Evolutionary conservation across 2,329 filamentous ascomycete species (phyloP).

Genomic region (Fusarium tuaranense): DNA sequence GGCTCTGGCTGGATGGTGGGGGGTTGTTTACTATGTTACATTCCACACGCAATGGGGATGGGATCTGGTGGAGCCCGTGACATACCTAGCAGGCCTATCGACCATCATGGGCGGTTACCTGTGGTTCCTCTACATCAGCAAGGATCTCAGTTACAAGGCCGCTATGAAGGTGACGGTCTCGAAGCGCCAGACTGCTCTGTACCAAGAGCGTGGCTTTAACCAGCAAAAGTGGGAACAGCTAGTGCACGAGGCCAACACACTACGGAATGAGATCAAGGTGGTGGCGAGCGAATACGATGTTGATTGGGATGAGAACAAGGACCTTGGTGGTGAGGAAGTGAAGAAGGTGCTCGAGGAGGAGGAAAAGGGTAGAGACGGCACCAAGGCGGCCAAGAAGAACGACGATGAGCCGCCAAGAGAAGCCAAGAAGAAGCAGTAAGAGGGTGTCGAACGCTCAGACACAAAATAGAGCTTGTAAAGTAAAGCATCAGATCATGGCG

Average conservation of each 20-base stretch:
- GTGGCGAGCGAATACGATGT: slow-evolving; percentile 90
- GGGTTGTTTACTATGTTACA: slow-evolving; percentile 78
- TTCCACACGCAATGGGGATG: slow-evolving; percentile 84
- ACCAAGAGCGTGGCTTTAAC: slow-evolving; percentile 81
- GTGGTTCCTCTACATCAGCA: slow-evolving; percentile 94
- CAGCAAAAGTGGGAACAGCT: slow-evolving; percentile 80
- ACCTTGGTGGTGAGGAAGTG: slow-evolving; percentile 77
- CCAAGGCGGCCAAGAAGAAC: slow-evolving; percentile 53
- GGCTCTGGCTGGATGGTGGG: slow-evolving; percentile 83
- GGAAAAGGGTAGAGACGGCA: slow-evolving; percentile 52
- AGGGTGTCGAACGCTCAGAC: not conserved
- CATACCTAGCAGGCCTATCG: slow-evolving; percentile 87
- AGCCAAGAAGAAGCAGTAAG: slow-evolving; percentile 40
- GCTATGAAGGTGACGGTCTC: slow-evolving; percentile 90
- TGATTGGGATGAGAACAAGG: slow-evolving; percentile 84
- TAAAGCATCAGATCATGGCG: slow-evolving; percentile 32
- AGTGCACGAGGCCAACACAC: slow-evolving; percentile 81
- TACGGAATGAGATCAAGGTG: slow-evolving; percentile 82
- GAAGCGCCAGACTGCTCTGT: slow-evolving; percentile 80
- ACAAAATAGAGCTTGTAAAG: not conserved
- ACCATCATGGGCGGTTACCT: slow-evolving; percentile 91
- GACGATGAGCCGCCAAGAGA: slow-evolving; percentile 44
- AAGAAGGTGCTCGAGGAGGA: slow-evolving; percentile 68
- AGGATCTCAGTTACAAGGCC: slow-evolving; percentile 86
- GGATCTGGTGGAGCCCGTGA: slow-evolving; percentile 92